Base-by-base conservation (phyloP, 2,329 filamentous ascomycete species). In the Aurifilum marmelostoma region DNA sequence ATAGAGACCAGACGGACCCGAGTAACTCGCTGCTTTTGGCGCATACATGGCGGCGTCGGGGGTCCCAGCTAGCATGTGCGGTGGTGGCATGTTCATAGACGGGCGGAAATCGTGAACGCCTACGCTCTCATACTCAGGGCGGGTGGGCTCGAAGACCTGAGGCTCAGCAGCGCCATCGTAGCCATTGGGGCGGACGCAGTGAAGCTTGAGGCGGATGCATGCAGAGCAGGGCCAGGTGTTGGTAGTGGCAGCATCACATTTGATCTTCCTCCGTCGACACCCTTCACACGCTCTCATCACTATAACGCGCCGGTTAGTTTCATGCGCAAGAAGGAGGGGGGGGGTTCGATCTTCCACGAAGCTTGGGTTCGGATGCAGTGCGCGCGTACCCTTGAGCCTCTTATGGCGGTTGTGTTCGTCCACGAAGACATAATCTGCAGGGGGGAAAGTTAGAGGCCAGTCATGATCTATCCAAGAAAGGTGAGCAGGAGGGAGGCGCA, bases 361-460 rank as follows among this genome's bases (percentile, higher is more conserved):
- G 37, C 21, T 2, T 34, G 21, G 39, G 34, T n/a, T 18, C 27
- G 34, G 34, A 8, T 52, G 34, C 54, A 41, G 65, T 32, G 62
- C 65, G 61, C 56, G 41, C 80, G 74, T 87, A 96, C 93, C 93
- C 86, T 98, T 98, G 72, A 98, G 84, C 75, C 95, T 89, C 82
- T 98, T 98, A 81, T 98, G 96, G 73, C 96, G 91, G 83, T 98
- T 98, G 81, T 98, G 96, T 80, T 98, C 95, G 80, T 98, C 95
- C 69, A 98, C 96, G 78, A 98, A 98, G 75, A 98, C 96, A 92
- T 97, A 98, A 80, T 97, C 94, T 97, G 77, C 66, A 72, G 67
- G 67, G 8, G 34, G 34, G 8, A 67, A 61, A 68, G 74, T 82
- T 74, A 82, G 79, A 68, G 67, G 59, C 62, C 56, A 41, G 14